These are phyloP conservation scores for Gentiana dahurica DNA, from an alignment of 257 asterid species.

Conservation along the genomic window DNA sequence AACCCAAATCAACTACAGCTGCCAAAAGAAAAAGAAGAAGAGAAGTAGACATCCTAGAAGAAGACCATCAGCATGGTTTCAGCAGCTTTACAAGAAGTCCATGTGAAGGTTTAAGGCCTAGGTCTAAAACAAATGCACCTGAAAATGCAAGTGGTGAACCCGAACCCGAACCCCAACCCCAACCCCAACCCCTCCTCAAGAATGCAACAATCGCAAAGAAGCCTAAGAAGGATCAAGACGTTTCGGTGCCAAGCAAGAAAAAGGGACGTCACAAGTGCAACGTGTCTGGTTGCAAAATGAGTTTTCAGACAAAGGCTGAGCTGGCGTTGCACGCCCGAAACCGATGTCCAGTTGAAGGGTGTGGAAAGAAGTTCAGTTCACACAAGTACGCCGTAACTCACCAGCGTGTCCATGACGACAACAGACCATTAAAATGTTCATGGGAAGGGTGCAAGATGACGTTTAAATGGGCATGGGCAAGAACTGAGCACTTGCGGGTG, in stretches of 20 bases:
- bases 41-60: conserved; percentile 29
- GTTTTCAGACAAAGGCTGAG: conserved; percentile 64
- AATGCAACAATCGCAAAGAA: conserved; percentile 13
- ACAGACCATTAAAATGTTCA: conserved; percentile 76
- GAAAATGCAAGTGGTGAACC: conserved; percentile 4
- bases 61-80: conserved; percentile 14
- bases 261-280: conserved; percentile 44
- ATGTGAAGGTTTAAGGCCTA: conserved; percentile 86
- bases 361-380: conserved; percentile 70
- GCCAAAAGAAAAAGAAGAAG: conserved; percentile 46
- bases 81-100: conserved; percentile 61
- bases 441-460: conserved; percentile 86
- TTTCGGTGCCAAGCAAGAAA: conserved; percentile 11
- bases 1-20: conserved; percentile 8
- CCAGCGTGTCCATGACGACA: conserved; percentile 74
- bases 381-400: conserved; percentile 64
- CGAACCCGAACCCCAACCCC: too few relatives aligned
- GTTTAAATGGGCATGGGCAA: conserved; percentile 97
- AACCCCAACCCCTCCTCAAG: conserved; percentile 1
- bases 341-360: conserved; percentile 60
- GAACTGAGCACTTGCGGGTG: conserved; percentile 82
- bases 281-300: conserved; percentile 55
- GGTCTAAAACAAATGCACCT: conserved; percentile 28
- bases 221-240: conserved; percentile 22
- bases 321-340: conserved; percentile 52